Conservation (phyloP, 306 rosid genomes). For the Prunus davidiana region DNA sequence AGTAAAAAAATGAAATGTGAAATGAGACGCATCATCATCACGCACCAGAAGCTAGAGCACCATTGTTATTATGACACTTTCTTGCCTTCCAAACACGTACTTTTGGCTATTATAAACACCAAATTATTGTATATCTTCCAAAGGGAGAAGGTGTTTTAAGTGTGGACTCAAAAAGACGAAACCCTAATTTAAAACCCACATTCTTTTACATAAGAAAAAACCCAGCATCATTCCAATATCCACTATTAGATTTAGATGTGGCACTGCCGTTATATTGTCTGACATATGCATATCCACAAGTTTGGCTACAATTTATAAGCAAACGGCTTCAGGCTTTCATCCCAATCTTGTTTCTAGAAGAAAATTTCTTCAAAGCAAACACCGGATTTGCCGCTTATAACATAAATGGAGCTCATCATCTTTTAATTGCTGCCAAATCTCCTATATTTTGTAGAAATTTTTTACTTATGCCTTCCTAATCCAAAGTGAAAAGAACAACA, state of each 20-base stretch:
- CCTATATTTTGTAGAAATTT: too few species aligned
- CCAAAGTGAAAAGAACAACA: neutral
- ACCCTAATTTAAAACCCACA: neutral
- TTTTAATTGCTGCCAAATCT: too few species aligned
- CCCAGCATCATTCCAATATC: neutral
- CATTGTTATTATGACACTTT: too few species aligned
- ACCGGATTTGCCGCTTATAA: too few species aligned
- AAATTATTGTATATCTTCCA: neutral
- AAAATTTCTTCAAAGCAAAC: too few species aligned
- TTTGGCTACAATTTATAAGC: too few species aligned
- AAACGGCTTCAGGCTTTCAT: too few species aligned
- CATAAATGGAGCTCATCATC: neutral
- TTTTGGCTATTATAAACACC: neutral
- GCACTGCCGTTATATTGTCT: neutral
- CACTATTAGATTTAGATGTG: neutral
- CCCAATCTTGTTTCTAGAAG: too few species aligned
- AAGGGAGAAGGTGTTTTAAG: neutral
- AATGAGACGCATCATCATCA: neutral
- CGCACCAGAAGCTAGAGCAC: too few species aligned
- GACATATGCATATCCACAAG: neutral
- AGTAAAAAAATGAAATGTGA: neutral
- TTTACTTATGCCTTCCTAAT: neutral
- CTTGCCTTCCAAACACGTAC: neutral
- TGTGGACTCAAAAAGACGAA: neutral
- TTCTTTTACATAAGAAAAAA: too few species aligned